These are phyloP conservation scores for Berberis vulgaris DNA, from an alignment of 164 flowering plant genomes.

Conservation along the genomic window DNA sequence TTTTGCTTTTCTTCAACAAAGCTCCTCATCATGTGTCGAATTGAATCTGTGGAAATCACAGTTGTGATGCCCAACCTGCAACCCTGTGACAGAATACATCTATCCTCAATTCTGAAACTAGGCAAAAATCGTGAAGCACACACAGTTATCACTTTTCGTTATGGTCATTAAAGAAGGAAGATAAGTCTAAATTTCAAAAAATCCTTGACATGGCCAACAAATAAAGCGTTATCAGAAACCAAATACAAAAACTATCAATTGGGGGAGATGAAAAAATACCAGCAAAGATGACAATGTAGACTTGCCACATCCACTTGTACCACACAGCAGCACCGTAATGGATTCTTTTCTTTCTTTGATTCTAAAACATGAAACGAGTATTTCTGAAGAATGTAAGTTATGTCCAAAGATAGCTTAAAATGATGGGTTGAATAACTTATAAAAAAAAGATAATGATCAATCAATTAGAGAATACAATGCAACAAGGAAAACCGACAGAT, in stretches of 20 bases:
- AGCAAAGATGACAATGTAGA: conserved; percentile 87
- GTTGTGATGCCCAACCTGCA: conserved; percentile 85
- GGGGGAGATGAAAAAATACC: conserved; percentile 33
- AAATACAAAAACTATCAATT: neutral
- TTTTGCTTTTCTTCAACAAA: conserved; percentile 79
- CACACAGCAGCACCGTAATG: conserved; percentile 74
- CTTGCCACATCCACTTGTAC: conserved; percentile 95
- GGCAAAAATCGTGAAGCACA: too few relatives aligned
- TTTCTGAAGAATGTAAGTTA: conserved; percentile 1
- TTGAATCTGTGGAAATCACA: conserved; percentile 81
- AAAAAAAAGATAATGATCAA: too few relatives aligned
- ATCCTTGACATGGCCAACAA: too few relatives aligned
- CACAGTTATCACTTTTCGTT: too few relatives aligned
- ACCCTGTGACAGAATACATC: conserved; percentile 38
- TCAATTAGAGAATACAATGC: too few relatives aligned
- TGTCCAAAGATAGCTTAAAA: too few relatives aligned
- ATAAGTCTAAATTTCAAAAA: too few relatives aligned
- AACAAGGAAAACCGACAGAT: too few relatives aligned
- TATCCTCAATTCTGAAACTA: neutral
- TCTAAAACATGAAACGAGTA: conserved; percentile 28
- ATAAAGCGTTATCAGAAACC: neutral
- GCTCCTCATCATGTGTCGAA: conserved; percentile 95
- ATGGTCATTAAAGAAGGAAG: too few relatives aligned
- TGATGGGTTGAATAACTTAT: too few relatives aligned
- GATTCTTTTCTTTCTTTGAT: conserved; percentile 88